Percentiles rank a stretch among this genome's conserved stretches.
phyloP scores from a whole-genome alignment of 2,329 filamentous ascomycete species.

The Parastagonospora avenae region DNA sequence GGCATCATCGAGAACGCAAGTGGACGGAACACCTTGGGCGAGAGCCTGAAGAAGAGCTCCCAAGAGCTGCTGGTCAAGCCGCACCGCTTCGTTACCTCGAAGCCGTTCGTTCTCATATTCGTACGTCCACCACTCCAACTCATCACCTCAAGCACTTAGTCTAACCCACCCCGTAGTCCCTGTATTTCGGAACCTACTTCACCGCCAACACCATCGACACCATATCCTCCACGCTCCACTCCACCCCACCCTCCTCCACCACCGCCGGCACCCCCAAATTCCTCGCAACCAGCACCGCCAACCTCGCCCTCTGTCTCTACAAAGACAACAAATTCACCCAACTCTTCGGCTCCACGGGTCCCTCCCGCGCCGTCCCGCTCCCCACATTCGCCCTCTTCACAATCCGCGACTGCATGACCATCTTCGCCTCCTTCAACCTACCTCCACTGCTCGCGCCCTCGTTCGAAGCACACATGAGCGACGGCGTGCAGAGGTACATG shows the following conservation, averaged over 20 bases:
- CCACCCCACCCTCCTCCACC: constrained; percentile 62
- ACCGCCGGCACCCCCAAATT: constrained; percentile 83
- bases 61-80: constrained; percentile 63
- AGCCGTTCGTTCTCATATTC: constrained; percentile 70
- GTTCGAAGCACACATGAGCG: constrained; percentile 52
- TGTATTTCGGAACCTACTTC: constrained; percentile 89
- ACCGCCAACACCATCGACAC: constrained; percentile 91
- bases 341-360: constrained; percentile 69
- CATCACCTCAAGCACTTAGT: neutral
- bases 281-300: constrained; percentile 76
- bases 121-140: constrained; percentile 24
- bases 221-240: constrained; percentile 65
- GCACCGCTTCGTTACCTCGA: constrained; percentile 65
- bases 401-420: constrained; percentile 81
- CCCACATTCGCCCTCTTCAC: constrained; percentile 80
- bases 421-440: constrained; percentile 91
- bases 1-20: constrained; percentile 84
- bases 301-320: constrained; percentile 84
- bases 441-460: constrained; percentile 77
- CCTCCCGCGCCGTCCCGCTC: constrained; percentile 62
- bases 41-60: constrained; percentile 66
- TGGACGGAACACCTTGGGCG: constrained; percentile 64
- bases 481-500: constrained; percentile 60
- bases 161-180: constrained; percentile 45
- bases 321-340: constrained; percentile 86